A percentile compares a stretch with the other conserved stretches of the same genome.
Conservation (phyloP, 176 grass and related monocot genomes). For the barley (Hordeum vulgare) region DNA sequence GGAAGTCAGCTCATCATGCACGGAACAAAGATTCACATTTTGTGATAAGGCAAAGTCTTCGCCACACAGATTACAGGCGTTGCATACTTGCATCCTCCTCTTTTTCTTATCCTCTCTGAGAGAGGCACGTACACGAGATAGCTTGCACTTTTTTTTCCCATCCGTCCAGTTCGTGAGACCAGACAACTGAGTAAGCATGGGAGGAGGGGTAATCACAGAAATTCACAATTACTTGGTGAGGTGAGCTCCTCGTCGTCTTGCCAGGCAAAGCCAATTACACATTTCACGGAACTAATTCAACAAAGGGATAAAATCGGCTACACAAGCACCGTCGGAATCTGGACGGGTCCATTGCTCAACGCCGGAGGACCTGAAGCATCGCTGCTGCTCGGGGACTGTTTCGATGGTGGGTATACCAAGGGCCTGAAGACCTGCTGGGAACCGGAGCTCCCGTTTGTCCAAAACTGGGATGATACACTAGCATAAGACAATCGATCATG, state of each 20-base stretch:
- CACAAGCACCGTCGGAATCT: constrained; percentile 25
- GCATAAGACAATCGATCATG: neutral
- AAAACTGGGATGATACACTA: constrained; percentile 31
- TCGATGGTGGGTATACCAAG: neutral
- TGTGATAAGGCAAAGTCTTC: neutral
- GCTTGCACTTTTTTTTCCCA: neutral
- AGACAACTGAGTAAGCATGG: neutral
- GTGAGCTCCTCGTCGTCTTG: constrained; percentile 23
- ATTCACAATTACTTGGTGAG: constrained; percentile 40
- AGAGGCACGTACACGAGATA: neutral
- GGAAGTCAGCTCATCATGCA: neutral
- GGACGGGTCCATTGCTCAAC: constrained; percentile 21
- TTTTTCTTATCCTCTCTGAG: neutral
- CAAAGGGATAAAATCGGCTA: constrained; percentile 24
- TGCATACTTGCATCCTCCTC: neutral
- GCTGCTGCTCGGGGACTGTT: neutral
- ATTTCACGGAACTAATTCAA: constrained; percentile 42
- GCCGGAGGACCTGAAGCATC: neutral
- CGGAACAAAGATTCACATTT: neutral
- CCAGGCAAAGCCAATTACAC: constrained; percentile 12
- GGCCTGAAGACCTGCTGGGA: constrained; percentile 7
- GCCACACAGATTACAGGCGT: neutral
- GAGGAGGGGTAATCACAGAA: constrained; percentile 27
- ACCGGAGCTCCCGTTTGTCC: constrained; percentile 21
- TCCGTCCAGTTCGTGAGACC: neutral